Base-by-base conservation (phyloP, 495 filamentous ascomycete genomes). In the Lasiosphaeriaceae sp. region DNA sequence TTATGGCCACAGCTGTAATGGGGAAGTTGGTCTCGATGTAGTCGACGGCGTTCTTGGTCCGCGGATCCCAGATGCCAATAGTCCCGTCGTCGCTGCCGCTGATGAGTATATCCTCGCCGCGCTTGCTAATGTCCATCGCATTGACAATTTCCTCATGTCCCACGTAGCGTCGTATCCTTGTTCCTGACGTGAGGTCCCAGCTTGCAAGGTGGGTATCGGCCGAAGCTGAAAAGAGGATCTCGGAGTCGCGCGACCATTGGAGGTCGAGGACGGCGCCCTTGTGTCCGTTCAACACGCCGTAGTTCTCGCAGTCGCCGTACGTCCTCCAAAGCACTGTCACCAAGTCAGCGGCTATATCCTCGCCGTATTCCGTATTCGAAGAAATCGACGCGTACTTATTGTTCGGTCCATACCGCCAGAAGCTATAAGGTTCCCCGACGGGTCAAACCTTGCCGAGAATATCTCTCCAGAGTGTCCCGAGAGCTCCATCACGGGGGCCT, bases 141-240 rank as follows among this genome's bases (percentile, higher is more conserved):
- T 97, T 97, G 69, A 99, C 85, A 24, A 96, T 83, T 65, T 97
- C 94, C 60, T 96, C 92, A 64, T 99, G 94, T 1, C 94, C 93
- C 19, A 90, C 76, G 68, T 99, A 94, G 62, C 91, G 81, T 55
- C 94, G 85, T 79, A 97, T 94, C 65, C 94, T 84, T 46, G 82
- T 76, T 1, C 92, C 91, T 3, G 90, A 91, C 57, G 93, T 90
- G 20, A 94, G 70, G 67, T 99, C 92, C 94, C 94, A 99, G 69
- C 90, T 96, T 39, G 92, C 92, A 37, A 99, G 77, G 57, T 88
- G 90, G 78, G 83, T 89, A 67, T 97, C 93, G 55, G 93, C 91
- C 39, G 92, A 96, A 26, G 92, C 92, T 29, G 95, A 96, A 67
- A 94, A 97, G 58, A 99, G 71, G 49, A 91, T 86, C 65, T 85